phyloP scores from a whole-genome alignment of 208 protist species.

The Wallacemonas collosoma region DNA sequence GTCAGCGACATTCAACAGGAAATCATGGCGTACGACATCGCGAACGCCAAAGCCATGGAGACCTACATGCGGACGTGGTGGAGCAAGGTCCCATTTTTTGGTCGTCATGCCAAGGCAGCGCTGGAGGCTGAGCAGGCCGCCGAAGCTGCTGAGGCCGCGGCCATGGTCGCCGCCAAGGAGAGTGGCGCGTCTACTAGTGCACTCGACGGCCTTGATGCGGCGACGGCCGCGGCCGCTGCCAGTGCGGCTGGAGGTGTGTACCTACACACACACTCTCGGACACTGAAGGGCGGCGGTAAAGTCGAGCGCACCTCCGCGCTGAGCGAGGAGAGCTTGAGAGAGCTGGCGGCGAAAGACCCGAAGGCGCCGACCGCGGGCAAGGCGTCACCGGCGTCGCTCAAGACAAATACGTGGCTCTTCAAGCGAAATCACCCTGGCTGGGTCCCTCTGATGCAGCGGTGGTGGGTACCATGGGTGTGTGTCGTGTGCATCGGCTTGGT shows the following conservation, averaged over 20 bases:
- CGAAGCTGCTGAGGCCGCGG: slow-evolving; percentile 1
- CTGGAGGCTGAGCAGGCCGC: slow-evolving; percentile 39
- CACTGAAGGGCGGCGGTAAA: slow-evolving; percentile 29
- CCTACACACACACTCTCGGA: slow-evolving; percentile 39
- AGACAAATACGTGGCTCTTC: slow-evolving; percentile 79
- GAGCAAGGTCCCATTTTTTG: slow-evolving; percentile 60
- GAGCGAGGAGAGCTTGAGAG: slow-evolving; percentile 16
- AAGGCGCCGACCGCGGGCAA: neutral
- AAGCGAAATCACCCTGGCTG: slow-evolving; percentile 68
- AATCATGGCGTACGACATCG: slow-evolving; percentile 81
- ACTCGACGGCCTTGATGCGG: slow-evolving; percentile 14
- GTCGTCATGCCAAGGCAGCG: slow-evolving; percentile 38
- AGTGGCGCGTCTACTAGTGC: neutral
- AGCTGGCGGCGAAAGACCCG: slow-evolving; percentile 12
- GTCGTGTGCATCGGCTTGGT: slow-evolving; percentile 34
- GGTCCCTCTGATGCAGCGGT: slow-evolving; percentile 83
- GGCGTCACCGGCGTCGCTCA: neutral
- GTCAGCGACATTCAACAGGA: slow-evolving; percentile 78
- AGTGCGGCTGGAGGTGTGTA: slow-evolving; percentile 30
- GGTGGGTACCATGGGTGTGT: slow-evolving; percentile 83
- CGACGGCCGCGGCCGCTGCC: slow-evolving; percentile 25
- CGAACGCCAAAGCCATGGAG: slow-evolving; percentile 81
- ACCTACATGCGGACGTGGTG: slow-evolving; percentile 60
- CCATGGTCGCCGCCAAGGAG: neutral
- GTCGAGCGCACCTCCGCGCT: slow-evolving; percentile 67